Evolutionary conservation across 139 green algal genomes (phyloP).

Genomic region (Chlamydomonas applanata): DNA sequence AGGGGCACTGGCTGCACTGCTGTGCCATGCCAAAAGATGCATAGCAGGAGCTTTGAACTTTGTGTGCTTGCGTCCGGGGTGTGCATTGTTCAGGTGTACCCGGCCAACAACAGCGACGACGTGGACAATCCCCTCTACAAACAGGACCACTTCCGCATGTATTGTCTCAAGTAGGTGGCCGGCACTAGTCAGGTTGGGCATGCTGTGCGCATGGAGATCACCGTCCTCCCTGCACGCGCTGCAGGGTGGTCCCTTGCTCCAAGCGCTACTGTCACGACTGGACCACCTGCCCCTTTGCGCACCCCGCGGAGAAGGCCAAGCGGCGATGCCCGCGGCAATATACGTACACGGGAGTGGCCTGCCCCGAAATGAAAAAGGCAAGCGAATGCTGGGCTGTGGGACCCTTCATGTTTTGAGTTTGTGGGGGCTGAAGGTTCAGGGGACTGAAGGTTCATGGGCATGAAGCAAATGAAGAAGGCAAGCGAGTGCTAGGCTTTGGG

Average conservation of each 20-base stretch:
- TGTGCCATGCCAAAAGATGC: no score
- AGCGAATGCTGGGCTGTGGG: no score
- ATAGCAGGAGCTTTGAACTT: not conserved
- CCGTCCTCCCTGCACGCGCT: not conserved
- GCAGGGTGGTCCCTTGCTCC: constrained; percentile 64
- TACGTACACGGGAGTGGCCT: constrained; percentile 90
- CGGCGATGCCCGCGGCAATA: constrained; percentile 80
- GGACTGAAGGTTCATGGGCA: no score
- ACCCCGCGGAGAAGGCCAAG: constrained; percentile 90
- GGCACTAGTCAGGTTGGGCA: not conserved
- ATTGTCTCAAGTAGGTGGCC: constrained; percentile 68
- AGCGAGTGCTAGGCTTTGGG: not conserved
- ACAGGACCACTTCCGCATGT: constrained; percentile 77
- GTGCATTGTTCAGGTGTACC: not conserved
- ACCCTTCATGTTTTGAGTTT: not conserved
- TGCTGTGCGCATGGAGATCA: not conserved
- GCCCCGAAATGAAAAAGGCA: constrained; percentile 89
- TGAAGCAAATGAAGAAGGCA: no score
- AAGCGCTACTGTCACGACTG: constrained; percentile 80
- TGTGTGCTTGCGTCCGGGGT: not conserved
- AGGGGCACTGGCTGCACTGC: no score
- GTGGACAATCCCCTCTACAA: constrained; percentile 52
- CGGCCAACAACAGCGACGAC: constrained; percentile 3
- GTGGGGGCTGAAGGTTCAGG: no score
- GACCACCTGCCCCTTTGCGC: constrained; percentile 89